Percentiles rank a stretch among this genome's conserved stretches.
phyloP scores from a whole-genome alignment of 2,329 filamentous ascomycete genomes.

The Aureobasidium uvarum region DNA sequence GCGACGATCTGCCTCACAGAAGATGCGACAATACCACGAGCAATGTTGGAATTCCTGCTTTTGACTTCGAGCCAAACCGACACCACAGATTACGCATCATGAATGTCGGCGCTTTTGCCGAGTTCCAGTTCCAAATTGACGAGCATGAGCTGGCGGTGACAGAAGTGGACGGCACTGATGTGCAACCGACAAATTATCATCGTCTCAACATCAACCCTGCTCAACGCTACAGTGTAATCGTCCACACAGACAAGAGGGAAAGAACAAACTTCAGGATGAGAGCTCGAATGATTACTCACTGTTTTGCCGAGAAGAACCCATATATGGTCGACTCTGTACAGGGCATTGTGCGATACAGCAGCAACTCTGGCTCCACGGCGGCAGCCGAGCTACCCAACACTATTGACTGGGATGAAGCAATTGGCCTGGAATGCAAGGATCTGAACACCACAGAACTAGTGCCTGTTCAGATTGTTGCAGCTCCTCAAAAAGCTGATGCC shows the following conservation, averaged over 20 bases:
- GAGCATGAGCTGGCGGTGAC: slow-evolving; percentile 61
- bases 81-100: slow-evolving; percentile 61
- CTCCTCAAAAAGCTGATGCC: slow-evolving; percentile 51
- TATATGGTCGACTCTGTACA: slow-evolving; percentile 50
- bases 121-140: slow-evolving; percentile 65
- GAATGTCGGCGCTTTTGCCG: slow-evolving; percentile 63
- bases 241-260: slow-evolving; percentile 51
- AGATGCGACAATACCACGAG: slow-evolving; percentile 40
- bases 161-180: slow-evolving; percentile 65
- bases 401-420: slow-evolving; percentile 52
- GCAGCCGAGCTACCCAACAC: slow-evolving; percentile 40
- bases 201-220: slow-evolving; percentile 64
- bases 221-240: slow-evolving; percentile 66
- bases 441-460: slow-evolving; percentile 49
- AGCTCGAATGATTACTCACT: slow-evolving; percentile 60
- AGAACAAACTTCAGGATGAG: slow-evolving; percentile 47
- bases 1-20: slow-evolving; percentile 39
- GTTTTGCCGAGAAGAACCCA: slow-evolving; percentile 55
- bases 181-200: slow-evolving; percentile 56
- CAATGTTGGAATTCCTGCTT: slow-evolving; percentile 35
- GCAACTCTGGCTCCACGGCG: slow-evolving; percentile 10
- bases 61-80: slow-evolving; percentile 45
- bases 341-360: slow-evolving; percentile 51
- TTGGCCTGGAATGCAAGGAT: slow-evolving; percentile 53
- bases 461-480: slow-evolving; percentile 46